Evolutionary conservation across 495 filamentous ascomycete genomes (phyloP).

Genomic region (Darksidea phi): DNA sequence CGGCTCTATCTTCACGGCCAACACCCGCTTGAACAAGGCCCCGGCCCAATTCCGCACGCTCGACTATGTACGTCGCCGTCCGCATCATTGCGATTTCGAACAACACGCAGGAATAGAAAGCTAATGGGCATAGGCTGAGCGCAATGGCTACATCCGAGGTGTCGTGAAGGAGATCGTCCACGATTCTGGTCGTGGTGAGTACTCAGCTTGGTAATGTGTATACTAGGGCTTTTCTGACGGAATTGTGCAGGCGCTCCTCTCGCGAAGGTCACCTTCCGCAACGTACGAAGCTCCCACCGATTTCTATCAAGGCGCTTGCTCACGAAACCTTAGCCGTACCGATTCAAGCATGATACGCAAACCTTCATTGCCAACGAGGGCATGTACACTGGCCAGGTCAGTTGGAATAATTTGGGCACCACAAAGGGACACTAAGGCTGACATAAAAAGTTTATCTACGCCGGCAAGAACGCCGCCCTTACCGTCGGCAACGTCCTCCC

Average conservation of each 20-base stretch:
- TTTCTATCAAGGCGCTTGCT: slow-evolving; percentile 64
- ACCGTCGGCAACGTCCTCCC: slow-evolving; percentile 97
- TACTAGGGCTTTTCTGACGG: slow-evolving; percentile 4
- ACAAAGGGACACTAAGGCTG: background rate
- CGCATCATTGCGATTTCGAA: slow-evolving; percentile 61
- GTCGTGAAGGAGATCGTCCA: slow-evolving; percentile 99
- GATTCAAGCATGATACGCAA: slow-evolving; percentile 62
- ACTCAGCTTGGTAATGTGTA: background rate
- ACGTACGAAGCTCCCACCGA: slow-evolving; percentile 55
- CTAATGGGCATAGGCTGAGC: slow-evolving; percentile 58
- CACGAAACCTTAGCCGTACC: slow-evolving; percentile 46
- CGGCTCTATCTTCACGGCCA: slow-evolving; percentile 93
- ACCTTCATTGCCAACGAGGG: slow-evolving; percentile 98
- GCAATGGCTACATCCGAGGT: slow-evolving; percentile 95
- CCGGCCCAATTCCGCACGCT: slow-evolving; percentile 90
- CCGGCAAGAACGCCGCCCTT: slow-evolving; percentile 94
- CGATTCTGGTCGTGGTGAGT: slow-evolving; percentile 76
- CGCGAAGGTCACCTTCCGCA: slow-evolving; percentile 92
- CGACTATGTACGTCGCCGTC: slow-evolving; percentile 61
- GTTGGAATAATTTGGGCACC: slow-evolving; percentile 2
- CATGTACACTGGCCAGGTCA: slow-evolving; percentile 86
- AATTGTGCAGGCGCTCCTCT: slow-evolving; percentile 73
- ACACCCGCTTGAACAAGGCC: slow-evolving; percentile 91
- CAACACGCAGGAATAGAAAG: slow-evolving; percentile 1
- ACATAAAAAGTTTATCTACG: slow-evolving; percentile 80